phyloP scores from a whole-genome alignment of 306 rosid genomes.

The Pyrus pyrifolia region DNA sequence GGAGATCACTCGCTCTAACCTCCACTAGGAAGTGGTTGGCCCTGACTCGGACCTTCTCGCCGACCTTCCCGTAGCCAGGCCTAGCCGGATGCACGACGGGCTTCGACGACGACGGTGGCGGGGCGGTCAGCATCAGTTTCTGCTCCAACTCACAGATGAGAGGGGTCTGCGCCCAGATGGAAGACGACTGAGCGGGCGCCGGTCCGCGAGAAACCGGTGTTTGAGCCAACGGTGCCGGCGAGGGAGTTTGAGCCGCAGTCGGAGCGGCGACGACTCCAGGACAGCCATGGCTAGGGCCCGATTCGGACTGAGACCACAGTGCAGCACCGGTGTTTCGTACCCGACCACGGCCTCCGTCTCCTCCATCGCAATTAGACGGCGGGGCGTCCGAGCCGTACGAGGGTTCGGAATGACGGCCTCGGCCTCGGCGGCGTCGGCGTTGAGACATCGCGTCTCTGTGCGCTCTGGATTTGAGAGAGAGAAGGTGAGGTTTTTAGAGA shows the following conservation, averaged over 20 bases:
- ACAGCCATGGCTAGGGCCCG: background rate
- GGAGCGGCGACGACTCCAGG: background rate
- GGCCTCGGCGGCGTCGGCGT: conserved; percentile 2
- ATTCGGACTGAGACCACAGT: background rate
- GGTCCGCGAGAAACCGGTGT: background rate
- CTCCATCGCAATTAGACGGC: background rate
- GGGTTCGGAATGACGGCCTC: background rate
- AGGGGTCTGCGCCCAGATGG: background rate
- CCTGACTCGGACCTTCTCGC: conserved; percentile 17
- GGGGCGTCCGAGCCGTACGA: conserved; percentile 9
- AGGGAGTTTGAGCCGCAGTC: background rate
- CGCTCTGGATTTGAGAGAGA: background rate
- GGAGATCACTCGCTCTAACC: conserved; percentile 24
- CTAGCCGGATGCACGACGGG: conserved; percentile 14
- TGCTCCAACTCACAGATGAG: conserved; percentile 3
- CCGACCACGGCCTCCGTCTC: background rate
- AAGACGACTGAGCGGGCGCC: background rate
- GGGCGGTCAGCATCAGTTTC: conserved; percentile 16
- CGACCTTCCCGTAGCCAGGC: conserved; percentile 40
- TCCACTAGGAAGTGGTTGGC: conserved; percentile 58
- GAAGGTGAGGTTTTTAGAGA: background rate
- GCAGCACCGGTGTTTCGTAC: conserved; percentile 12
- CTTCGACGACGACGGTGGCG: conserved; percentile 40
- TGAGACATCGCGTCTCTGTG: conserved; percentile 13
- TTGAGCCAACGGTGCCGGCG: background rate